Percentiles rank a stretch among this genome's conserved stretches.
Evolutionary conservation across 139 green algal genomes (phyloP).

Genomic region (Chlorella sp.): DNA sequence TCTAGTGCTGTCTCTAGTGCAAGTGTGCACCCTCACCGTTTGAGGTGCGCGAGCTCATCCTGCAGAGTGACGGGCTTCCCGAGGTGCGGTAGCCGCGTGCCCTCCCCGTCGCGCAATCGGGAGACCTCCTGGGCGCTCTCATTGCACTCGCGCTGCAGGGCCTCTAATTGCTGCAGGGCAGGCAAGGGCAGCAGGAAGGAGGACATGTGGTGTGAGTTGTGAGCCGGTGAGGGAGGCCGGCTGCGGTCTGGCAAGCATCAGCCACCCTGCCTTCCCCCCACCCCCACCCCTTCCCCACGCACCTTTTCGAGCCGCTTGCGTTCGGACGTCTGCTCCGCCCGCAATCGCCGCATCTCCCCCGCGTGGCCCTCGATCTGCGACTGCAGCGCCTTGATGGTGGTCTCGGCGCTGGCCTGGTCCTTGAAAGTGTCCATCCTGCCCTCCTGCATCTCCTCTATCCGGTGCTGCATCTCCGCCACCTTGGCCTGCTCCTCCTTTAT

Average conservation of each 20-base stretch:
- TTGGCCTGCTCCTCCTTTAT: background rate
- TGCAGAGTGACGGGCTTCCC: background rate
- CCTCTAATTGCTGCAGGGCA: slow-evolving; percentile 10
- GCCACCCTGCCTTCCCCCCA: no score
- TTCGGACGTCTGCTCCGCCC: background rate
- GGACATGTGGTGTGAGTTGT: background rate
- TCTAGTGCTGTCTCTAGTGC: no score
- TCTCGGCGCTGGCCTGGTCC: background rate
- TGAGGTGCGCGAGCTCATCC: slow-evolving; percentile 4
- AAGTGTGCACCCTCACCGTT: background rate
- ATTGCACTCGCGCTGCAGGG: slow-evolving; percentile 22
- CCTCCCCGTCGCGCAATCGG: slow-evolving; percentile 2
- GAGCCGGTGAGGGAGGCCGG: no score
- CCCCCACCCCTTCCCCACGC: no score
- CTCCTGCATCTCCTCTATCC: background rate
- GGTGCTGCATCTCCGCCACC: background rate
- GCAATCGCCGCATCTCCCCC: background rate
- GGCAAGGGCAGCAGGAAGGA: no score
- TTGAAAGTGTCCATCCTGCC: background rate
- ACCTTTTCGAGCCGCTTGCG: background rate
- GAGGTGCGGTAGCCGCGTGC: background rate
- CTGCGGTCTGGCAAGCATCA: no score
- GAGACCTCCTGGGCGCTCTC: slow-evolving; percentile 15
- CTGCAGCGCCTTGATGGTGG: background rate
- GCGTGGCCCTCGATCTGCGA: background rate